Evolutionary conservation across 345 rosid genomes (phyloP).

Genomic region (Conringia planisiliqua): DNA sequence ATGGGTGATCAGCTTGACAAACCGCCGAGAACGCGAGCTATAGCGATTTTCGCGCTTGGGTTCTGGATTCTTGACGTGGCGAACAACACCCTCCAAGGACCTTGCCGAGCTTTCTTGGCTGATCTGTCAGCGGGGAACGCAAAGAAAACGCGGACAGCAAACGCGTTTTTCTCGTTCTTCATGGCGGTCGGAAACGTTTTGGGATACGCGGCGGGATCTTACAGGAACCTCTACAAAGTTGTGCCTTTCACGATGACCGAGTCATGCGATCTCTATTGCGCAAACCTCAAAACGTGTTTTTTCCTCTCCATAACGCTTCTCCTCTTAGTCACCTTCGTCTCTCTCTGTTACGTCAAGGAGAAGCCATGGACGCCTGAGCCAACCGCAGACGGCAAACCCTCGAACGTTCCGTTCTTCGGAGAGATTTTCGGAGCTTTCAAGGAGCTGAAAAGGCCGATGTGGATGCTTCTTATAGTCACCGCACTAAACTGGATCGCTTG

Average conservation of each 20-base stretch:
- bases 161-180: conserved; percentile 71
- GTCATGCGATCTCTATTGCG: conserved; percentile 78
- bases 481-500: conserved; percentile 85
- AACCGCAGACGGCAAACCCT: conserved; percentile 5
- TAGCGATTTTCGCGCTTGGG: conserved; percentile 64
- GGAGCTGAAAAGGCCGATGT: conserved; percentile 57
- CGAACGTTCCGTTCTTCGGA: conserved; percentile 29
- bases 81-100: conserved; percentile 80
- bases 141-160: conserved; percentile 52
- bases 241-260: conserved; percentile 65
- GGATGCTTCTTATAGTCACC: conserved; percentile 70
- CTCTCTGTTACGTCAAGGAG: conserved; percentile 49
- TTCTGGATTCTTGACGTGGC: conserved; percentile 94
- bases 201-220: conserved; percentile 78
- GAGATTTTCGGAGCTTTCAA: conserved; percentile 51
- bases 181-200: conserved; percentile 90
- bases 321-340: conserved; percentile 34
- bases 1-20: conserved; percentile 44
- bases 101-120: conserved; percentile 83
- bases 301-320: conserved; percentile 61
- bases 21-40: conserved; percentile 54
- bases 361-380: conserved; percentile 34
- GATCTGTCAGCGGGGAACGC: conserved; percentile 62
- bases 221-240: conserved; percentile 44
- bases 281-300: conserved; percentile 82